Evolutionary conservation across 2,329 filamentous ascomycete species (phyloP), one percentile per base, ranked within the genome.

Genomic region (Pyrenophora graminea): DNA sequence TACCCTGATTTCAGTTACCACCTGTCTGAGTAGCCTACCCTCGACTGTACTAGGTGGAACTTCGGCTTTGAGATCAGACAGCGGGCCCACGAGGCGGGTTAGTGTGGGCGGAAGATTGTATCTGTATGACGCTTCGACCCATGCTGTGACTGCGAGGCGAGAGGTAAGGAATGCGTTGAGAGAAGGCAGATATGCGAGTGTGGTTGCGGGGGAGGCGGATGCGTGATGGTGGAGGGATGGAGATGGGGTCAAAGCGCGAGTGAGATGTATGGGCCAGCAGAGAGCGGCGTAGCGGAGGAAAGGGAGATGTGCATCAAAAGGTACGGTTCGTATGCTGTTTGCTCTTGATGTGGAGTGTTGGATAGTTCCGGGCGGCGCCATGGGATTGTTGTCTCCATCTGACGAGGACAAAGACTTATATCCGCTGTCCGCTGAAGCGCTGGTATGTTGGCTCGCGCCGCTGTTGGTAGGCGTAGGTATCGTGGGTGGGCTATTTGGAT

Each of bases 181-280:
- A 3, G 62, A 47, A 7, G 62, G 48, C 3, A 71, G 58, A 51
- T 62, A 71, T 21, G 64, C 51, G n/a, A 48, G 34, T 21, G 32
- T 42, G 2, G 36, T 17, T 18, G 49, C 42, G 38, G 41, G 13
- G 6, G 37, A 44, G 23, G 23, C 7, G 27, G 10, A 30, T 3
- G 7, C 4, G 10, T 12, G 27, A 3, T 32, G 15, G 41, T 38
- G 18, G 39, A 45, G 19, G 32, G 34, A 4, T 49, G 36, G 13
- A 39, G 27, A 30, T 30, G 25, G 17, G 6, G 51, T 38, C 6
- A 71, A 48, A 15, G 66, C 66, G 25, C 66, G 62, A 21, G 57
- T 61, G 18, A 71, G 58, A 43, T 71, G 68, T 13, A 71, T 59
- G 2, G 68, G 68, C 68, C 68, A 71, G 46, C 63, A 70, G 4